A percentile compares a stretch with the other conserved stretches of the same genome.
phyloP scores from a whole-genome alignment of 139 green algal genomes.

The Zygnema cylindricum region DNA sequence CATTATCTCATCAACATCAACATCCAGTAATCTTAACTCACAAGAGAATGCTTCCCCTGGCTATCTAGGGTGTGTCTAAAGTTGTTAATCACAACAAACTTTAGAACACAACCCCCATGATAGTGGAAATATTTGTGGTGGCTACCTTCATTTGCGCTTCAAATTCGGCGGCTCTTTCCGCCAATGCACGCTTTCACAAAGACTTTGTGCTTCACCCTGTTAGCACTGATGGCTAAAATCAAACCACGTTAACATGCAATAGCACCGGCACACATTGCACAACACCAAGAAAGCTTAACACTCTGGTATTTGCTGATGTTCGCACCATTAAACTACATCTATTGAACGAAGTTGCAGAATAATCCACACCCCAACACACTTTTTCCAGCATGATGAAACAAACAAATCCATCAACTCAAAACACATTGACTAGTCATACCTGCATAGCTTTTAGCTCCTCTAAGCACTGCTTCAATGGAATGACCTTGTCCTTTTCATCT shows the following conservation, averaged over 20 bases:
- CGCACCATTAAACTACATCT: background rate
- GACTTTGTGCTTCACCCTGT: slow-evolving; percentile 34
- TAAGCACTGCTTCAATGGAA: slow-evolving; percentile 57
- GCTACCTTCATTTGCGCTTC: slow-evolving; percentile 43
- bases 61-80: background rate
- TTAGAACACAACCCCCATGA: background rate
- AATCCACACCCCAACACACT: background rate
- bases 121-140: background rate
- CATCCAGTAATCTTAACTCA: background rate
- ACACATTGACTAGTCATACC: background rate
- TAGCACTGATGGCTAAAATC: too few relatives aligned
- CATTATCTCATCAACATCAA: background rate
- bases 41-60: background rate
- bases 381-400: background rate
- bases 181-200: slow-evolving; percentile 21
- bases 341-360: background rate
- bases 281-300: background rate
- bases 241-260: background rate
- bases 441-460: slow-evolving; percentile 51
- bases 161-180: slow-evolving; percentile 16
- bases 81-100: background rate
- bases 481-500: slow-evolving; percentile 61
- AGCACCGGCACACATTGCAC: background rate
- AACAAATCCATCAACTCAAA: background rate
- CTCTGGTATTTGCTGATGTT: background rate